Conservation (phyloP, 805 yeast genomes). For the Metschnikowia dekortorum region DNA sequence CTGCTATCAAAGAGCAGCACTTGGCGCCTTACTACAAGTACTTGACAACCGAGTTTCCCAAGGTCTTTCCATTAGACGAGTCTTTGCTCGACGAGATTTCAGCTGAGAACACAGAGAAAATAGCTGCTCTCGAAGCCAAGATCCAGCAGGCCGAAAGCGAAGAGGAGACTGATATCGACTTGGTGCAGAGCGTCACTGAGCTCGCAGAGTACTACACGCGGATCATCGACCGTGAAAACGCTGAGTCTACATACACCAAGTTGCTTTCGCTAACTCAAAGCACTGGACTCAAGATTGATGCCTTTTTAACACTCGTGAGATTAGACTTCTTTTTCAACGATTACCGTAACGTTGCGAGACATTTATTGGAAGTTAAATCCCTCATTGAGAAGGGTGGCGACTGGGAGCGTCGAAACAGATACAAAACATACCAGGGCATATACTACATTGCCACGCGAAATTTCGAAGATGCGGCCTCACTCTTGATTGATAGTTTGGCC, state of each 20-base stretch:
- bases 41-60: slow-evolving; percentile 37
- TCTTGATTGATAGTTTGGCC: slow-evolving; percentile 86
- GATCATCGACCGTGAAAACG: slow-evolving; percentile 76
- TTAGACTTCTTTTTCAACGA: slow-evolving; percentile 89
- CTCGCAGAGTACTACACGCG: slow-evolving; percentile 85
- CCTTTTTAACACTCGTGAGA: slow-evolving; percentile 74
- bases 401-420: slow-evolving; percentile 97
- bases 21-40: slow-evolving; percentile 83
- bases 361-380: slow-evolving; percentile 65
- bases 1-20: slow-evolving; percentile 52
- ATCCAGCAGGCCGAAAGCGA: slow-evolving; percentile 54
- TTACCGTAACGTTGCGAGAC: slow-evolving; percentile 60
- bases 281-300: slow-evolving; percentile 87
- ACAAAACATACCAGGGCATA: slow-evolving; percentile 86
- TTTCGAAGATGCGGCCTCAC: slow-evolving; percentile 77
- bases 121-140: slow-evolving; percentile 50
- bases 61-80: slow-evolving; percentile 55
- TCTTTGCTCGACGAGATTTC: slow-evolving; percentile 47
- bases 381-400: slow-evolving; percentile 96
- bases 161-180: slow-evolving; percentile 84
- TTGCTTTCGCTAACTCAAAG: slow-evolving; percentile 79
- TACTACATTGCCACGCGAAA: slow-evolving; percentile 80
- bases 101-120: slow-evolving; percentile 51
- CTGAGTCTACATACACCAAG: slow-evolving; percentile 60
- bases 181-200: slow-evolving; percentile 68